A percentile compares a stretch with the other conserved stretches of the same genome.
phyloP scores from a whole-genome alignment of 768 basidiomycete species.

The Calocybe indica region DNA sequence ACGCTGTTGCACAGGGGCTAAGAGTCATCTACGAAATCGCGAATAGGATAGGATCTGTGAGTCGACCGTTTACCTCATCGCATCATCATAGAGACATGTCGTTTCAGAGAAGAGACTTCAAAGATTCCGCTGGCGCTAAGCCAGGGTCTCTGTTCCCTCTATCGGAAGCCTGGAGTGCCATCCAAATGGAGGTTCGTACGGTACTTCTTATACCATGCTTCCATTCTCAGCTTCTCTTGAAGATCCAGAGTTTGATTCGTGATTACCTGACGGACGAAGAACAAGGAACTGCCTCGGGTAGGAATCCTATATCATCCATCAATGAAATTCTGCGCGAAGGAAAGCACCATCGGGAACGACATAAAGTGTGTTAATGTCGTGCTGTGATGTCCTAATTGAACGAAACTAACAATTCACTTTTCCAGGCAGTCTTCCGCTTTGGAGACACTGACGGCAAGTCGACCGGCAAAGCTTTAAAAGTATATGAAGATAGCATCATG shows the following conservation, averaged over 20 bases:
- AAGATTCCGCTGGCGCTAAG: conserved; percentile 76
- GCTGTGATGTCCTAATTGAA: background rate
- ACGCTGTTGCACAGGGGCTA: conserved; percentile 89
- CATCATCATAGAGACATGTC: background rate
- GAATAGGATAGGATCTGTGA: conserved; percentile 84
- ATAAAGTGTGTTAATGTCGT: conserved; percentile 47
- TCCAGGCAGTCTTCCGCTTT: conserved; percentile 84
- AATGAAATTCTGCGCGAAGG: conserved; percentile 90
- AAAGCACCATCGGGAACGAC: conserved; percentile 68
- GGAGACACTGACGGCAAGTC: conserved; percentile 81
- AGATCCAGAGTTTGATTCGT: conserved; percentile 80
- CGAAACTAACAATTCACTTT: background rate
- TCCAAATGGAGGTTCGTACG: conserved; percentile 76
- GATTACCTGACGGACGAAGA: conserved; percentile 95
- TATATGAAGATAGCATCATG: conserved; percentile 81
- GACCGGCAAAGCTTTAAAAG: conserved; percentile 58
- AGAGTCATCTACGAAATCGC: conserved; percentile 88
- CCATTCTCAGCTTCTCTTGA: conserved; percentile 3
- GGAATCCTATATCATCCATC: conserved; percentile 89
- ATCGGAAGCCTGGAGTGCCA: conserved; percentile 80
- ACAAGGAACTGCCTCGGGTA: conserved; percentile 66
- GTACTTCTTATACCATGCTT: background rate
- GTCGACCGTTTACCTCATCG: conserved; percentile 24
- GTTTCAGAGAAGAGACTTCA: conserved; percentile 83
- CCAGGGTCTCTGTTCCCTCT: conserved; percentile 75